Base-by-base conservation (phyloP, 2,329 filamentous ascomycete genomes). In the Cytospora chrysosperma region DNA sequence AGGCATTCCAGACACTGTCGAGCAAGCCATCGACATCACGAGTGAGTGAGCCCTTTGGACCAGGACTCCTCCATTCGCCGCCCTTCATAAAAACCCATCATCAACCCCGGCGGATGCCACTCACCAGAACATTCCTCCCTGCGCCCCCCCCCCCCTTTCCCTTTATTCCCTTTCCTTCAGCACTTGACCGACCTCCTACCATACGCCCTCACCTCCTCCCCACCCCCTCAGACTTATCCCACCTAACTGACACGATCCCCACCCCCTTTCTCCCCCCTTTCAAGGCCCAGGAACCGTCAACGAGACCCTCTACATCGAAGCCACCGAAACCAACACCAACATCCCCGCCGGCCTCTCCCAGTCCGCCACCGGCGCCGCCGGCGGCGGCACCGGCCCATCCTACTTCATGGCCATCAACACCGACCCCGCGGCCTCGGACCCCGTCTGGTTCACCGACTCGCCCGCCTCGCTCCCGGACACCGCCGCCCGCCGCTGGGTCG, bases 321-420 rank as follows among this genome's bases (percentile, higher is more conserved):
- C 69, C 53, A 28, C 59, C n/a, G 19, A n/a, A 28, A 32, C 26
- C 17, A 58, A 55, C 43, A 34, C 7, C 19, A 47, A 47, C 3
- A 52, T 21, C 17, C 52, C 55, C 43, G 30, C 61, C 13, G 7
- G 34, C 24, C 15, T 28, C 19, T 53, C 34, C 32, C 47, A 24
- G 4, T 26, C 27, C 12, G 50, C 68, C 27, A 60, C 66, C 4
- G 40, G 65, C 47, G n/a, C n/a, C n/a, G n/a, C n/a, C n/a, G n/a
- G n/a, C n/a, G n/a, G n/a, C n/a, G n/a, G n/a, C n/a, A n/a, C n/a
- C n/a, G n/a, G n/a, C n/a, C n/a, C n/a, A n/a, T 62, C 67, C 17
- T 68, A 65, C 32, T 70, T 70, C 62, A 66, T 70, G 17, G 64
- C 60, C 30, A 56, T 65, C 61, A 67, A 67, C 62, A 59, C 63